Conservation (phyloP, 1,139 yeast species). For the Chernovozyma aurita region DNA sequence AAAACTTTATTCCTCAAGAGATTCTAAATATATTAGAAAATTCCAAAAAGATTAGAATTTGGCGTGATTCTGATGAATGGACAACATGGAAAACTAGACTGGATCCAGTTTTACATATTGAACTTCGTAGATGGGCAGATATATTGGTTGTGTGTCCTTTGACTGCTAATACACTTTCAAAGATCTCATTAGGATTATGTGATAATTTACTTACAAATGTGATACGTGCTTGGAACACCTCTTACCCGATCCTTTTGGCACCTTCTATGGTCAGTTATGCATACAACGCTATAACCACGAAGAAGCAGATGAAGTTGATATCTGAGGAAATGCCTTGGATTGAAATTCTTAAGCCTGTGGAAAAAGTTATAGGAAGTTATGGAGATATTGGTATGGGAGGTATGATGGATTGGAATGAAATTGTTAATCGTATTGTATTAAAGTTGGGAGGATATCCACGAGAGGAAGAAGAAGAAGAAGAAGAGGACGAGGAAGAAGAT, state of each 20-base stretch:
- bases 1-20: constrained; percentile 68
- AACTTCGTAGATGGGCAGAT: constrained; percentile 94
- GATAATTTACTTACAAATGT: constrained; percentile 86
- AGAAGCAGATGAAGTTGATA: constrained; percentile 69
- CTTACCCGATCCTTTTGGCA: constrained; percentile 81
- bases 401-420: constrained; percentile 87
- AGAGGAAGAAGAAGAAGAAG: constrained; percentile 76
- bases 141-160: constrained; percentile 82
- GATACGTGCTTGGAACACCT: constrained; percentile 87
- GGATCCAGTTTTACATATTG: constrained; percentile 91
- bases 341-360: constrained; percentile 83
- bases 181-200: constrained; percentile 83
- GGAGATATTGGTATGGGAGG: constrained; percentile 97
- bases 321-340: constrained; percentile 91
- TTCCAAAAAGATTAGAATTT: constrained; percentile 51
- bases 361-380: constrained; percentile 85
- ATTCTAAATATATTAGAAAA: constrained; percentile 35
- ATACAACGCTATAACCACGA: constrained; percentile 82
- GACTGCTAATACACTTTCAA: constrained; percentile 88
- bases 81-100: constrained; percentile 76
- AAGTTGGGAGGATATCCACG: constrained; percentile 89
- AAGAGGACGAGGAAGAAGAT: constrained; percentile 49
- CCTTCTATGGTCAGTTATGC: constrained; percentile 95
- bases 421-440: constrained; percentile 77
- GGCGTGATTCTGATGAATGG: constrained; percentile 96